A percentile compares a stretch with the other conserved stretches of the same genome.
Conservation (phyloP, 2,329 filamentous ascomycete species). For the Didymella lethalis region DNA sequence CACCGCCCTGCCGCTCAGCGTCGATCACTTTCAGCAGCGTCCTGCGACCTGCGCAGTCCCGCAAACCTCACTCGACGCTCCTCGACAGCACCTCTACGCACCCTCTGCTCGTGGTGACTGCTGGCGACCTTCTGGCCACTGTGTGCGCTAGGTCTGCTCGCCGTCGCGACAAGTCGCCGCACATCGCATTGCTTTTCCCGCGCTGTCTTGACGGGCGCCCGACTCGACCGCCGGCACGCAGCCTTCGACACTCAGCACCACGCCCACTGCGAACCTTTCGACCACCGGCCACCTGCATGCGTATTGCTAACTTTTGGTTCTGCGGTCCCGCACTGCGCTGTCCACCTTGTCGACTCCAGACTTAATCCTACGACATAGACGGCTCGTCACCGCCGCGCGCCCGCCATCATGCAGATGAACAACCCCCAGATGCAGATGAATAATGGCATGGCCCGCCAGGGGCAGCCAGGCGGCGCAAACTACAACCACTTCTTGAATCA, state of each 20-base stretch:
- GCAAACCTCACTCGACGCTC: slow-evolving; percentile 5
- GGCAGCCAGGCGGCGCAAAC: slow-evolving; percentile 28
- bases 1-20: slow-evolving; percentile 16
- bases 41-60: slow-evolving; percentile 10
- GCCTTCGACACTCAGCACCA: slow-evolving; percentile 12
- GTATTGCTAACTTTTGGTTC: slow-evolving; percentile 2
- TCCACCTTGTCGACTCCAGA: not conserved
- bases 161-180: slow-evolving; percentile 11
- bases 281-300: slow-evolving; percentile 13
- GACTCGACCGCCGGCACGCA: slow-evolving; percentile 12
- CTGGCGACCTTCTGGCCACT: slow-evolving; percentile 17
- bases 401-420: slow-evolving; percentile 39
- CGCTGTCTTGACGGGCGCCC: slow-evolving; percentile 13
- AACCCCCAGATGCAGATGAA: slow-evolving; percentile 43
- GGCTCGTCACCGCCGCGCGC: slow-evolving; percentile 20
- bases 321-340: slow-evolving; percentile 14
- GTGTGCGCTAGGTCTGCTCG: slow-evolving; percentile 16
- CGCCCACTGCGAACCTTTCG: slow-evolving; percentile 3
- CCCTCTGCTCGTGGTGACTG: slow-evolving; percentile 7
- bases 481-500: slow-evolving; percentile 39
- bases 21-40: slow-evolving; percentile 19
- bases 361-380: slow-evolving; percentile 20
- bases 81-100: slow-evolving; percentile 4
- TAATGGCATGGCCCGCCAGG: slow-evolving; percentile 30
- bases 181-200: slow-evolving; percentile 16